Evolutionary conservation across 768 basidiomycete genomes (phyloP), one percentile per base, ranked within the genome.

Genomic region (Boletus rubropictus): DNA sequence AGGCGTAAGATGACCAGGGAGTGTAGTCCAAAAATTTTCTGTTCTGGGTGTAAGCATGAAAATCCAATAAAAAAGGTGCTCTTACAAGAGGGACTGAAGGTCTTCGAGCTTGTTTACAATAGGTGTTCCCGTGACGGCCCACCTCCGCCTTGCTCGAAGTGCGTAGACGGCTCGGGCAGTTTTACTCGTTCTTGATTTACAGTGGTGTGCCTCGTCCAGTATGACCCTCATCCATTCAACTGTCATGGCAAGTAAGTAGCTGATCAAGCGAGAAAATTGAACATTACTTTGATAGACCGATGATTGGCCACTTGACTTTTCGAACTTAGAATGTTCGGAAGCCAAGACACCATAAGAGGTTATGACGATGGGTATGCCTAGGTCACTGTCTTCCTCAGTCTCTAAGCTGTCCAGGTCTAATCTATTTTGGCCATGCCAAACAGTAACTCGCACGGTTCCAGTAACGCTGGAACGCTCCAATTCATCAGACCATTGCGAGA

Each of bases 61-160:
- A 21, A 18, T 57, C 77, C 46, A 40, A 82, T 79, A 89, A 63
- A 2, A 37, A 41, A 8, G 2, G 7, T 2, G 18, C n/a, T 62
- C 81, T 59, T 46, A 89, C 87, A 97, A 66, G 2, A 98, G 72
- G 1, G 92, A 94, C 59, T 86, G 92, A 14, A 98, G 72, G 58
- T 98, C 95, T 56, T 94, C 89, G 6, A 95, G 73, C 52, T 84
- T 82, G 62, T 98, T 98, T 46, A 96, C 89, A 49, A 98, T 97
- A 0, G 95, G 95, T 5, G 95, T 98, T 11, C 91, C 91, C 11
- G 91, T 95, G 24, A 95, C 81, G 3, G 90, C 90, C 95, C 95
- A 98, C 53, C 87, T 76, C 38, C 89, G 72, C 50, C 82, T 74
- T 5, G 87, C 87, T 18, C 74, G 77, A 9, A 98, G 73, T 5